Conservation (phyloP, 2,329 filamentous ascomycete genomes). For the Aspergillus sp. region DNA sequence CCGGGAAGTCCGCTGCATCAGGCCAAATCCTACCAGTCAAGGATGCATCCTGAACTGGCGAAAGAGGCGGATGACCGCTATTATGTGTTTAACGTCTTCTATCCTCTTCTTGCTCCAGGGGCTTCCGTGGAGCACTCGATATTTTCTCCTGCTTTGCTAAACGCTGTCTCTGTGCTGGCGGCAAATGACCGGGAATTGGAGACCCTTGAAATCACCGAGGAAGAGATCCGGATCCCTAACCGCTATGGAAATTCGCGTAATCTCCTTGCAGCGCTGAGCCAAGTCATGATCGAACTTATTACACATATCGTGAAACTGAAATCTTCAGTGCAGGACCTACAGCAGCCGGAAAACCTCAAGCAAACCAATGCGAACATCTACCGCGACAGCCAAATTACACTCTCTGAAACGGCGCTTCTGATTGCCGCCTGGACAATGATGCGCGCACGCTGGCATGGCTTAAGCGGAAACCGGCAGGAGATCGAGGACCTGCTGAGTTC, state of each 20-base stretch:
- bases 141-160: constrained; percentile 35
- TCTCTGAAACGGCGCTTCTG: constrained; percentile 31
- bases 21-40: constrained; percentile 25
- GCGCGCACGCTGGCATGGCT: constrained; percentile 22
- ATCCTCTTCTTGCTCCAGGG: constrained; percentile 29
- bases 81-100: constrained; percentile 37
- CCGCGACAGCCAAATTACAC: constrained; percentile 31
- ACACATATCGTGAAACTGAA: constrained; percentile 30
- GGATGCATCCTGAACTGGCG: constrained; percentile 24
- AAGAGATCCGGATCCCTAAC: constrained; percentile 19
- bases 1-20: constrained; percentile 29
- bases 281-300: constrained; percentile 33
- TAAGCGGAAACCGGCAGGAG: constrained; percentile 16
- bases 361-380: constrained; percentile 34
- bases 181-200: constrained; percentile 34
- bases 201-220: constrained; percentile 22
- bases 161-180: constrained; percentile 32
- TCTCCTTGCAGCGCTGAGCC: constrained; percentile 31
- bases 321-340: constrained; percentile 15
- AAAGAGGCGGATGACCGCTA: constrained; percentile 27
- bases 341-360: constrained; percentile 29
- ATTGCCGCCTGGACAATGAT: constrained; percentile 32
- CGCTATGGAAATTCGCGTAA: constrained; percentile 29
- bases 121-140: constrained; percentile 30
- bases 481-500: constrained; percentile 19